Percentiles rank a stretch among this genome's conserved stretches.
Conservation (phyloP, 257 asterid genomes). For the Plantago ovata region DNA sequence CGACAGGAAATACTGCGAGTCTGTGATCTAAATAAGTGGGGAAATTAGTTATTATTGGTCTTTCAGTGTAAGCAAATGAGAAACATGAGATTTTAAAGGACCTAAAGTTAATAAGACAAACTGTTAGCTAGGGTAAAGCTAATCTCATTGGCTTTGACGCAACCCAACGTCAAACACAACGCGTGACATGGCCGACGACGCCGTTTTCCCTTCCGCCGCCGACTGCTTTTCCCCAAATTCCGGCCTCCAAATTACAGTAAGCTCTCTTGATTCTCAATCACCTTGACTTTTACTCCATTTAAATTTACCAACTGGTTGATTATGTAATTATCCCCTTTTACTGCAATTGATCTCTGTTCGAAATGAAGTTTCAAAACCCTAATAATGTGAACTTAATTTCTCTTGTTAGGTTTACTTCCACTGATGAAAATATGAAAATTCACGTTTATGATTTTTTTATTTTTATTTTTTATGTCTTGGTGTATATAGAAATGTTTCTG, state of each 20-base stretch:
- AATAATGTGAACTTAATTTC: no score
- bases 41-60: no score
- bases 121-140: constrained; percentile 28
- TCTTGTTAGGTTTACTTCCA: no score
- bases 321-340: constrained; percentile 22
- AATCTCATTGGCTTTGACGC: constrained; percentile 49
- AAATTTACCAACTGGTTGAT: constrained; percentile 22
- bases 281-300: constrained; percentile 9
- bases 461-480: no score
- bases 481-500: no score
- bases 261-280: constrained; percentile 13
- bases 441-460: no score
- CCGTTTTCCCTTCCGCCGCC: constrained; percentile 44
- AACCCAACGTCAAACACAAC: constrained; percentile 28
- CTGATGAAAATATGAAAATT: no score
- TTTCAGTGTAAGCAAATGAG: no score
- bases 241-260: constrained; percentile 49
- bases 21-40: no score
- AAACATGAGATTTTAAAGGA: constrained; percentile 23
- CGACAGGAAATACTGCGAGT: no score
- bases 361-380: no score
- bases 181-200: constrained; percentile 39
- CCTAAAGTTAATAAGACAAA: constrained; percentile 15
- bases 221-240: constrained; percentile 33
- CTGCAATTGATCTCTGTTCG: no score